A percentile compares a stretch with the other conserved stretches of the same genome.
Evolutionary conservation across 2,329 filamentous ascomycete genomes (phyloP).

Genomic region (Cytospora mali): DNA sequence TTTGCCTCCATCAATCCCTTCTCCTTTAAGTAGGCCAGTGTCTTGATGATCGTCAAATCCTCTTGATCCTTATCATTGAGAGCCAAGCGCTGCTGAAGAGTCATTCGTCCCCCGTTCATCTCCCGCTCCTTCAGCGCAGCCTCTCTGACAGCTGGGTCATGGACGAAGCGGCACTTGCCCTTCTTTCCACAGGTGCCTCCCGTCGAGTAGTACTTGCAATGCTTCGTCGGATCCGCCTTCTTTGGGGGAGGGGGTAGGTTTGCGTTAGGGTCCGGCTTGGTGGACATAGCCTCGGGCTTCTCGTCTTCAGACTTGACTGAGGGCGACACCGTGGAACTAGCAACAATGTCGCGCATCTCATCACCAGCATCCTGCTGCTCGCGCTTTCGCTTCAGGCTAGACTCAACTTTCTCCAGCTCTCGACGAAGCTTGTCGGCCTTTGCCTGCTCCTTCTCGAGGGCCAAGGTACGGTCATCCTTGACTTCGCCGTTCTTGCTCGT

Average conservation of each 20-base stretch:
- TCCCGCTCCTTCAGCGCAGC: constrained; percentile 66
- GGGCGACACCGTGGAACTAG: constrained; percentile 42
- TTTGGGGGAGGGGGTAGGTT: constrained; percentile 50
- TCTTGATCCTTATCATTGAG: constrained; percentile 71
- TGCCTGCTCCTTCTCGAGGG: constrained; percentile 54
- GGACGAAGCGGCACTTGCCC: constrained; percentile 74
- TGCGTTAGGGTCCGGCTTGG: constrained; percentile 43
- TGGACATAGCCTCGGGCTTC: constrained; percentile 60
- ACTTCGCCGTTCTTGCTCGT: constrained; percentile 65
- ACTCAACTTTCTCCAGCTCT: constrained; percentile 71
- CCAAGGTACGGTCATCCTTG: constrained; percentile 45
- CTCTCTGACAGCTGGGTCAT: constrained; percentile 65
- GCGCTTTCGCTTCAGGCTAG: constrained; percentile 68
- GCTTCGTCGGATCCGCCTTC: constrained; percentile 63
- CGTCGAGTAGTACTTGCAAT: constrained; percentile 73
- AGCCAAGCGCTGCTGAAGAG: constrained; percentile 65
- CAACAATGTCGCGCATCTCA: constrained; percentile 57
- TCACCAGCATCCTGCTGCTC: constrained; percentile 69
- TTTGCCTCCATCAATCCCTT: constrained; percentile 55
- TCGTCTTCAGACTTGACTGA: constrained; percentile 58
- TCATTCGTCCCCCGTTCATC: constrained; percentile 66
- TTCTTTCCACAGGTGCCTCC: constrained; percentile 71
- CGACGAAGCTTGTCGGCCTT: constrained; percentile 64
- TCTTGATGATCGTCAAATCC: constrained; percentile 66
- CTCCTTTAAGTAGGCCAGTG: constrained; percentile 65